Evolutionary conservation across 208 protist species (phyloP).

Genomic region (Wallacemonas sp.): DNA sequence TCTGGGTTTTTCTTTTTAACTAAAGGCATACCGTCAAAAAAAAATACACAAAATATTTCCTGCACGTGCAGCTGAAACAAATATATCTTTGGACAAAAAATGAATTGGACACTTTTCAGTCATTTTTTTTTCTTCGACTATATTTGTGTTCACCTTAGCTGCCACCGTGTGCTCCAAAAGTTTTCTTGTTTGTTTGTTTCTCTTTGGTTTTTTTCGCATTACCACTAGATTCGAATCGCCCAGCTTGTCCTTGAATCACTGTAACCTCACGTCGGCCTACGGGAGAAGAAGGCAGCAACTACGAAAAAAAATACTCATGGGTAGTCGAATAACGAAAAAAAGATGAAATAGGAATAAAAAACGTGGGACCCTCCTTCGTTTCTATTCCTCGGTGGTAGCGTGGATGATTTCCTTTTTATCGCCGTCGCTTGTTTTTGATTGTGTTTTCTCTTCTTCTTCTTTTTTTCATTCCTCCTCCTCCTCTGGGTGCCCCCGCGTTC

Average conservation of each 20-base stretch:
- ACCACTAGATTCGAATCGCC: background rate
- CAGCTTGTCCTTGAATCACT: background rate
- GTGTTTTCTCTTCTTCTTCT: conserved; percentile 27
- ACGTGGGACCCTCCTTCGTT: background rate
- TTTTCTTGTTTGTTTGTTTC: conserved; percentile 3
- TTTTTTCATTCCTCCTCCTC: background rate
- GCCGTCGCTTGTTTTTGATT: conserved; percentile 22
- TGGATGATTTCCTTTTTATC: conserved; percentile 25
- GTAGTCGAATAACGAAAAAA: background rate
- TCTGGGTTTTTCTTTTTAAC: too few relatives aligned
- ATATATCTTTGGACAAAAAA: background rate
- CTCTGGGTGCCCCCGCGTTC: background rate
- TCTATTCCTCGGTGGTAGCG: conserved; percentile 5
- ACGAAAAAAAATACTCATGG: conserved; percentile 15
- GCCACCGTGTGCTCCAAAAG: conserved; percentile 5
- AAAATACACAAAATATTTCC: conserved; percentile 5
- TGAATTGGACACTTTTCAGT: background rate
- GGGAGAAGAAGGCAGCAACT: conserved; percentile 1
- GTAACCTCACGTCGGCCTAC: too few relatives aligned
- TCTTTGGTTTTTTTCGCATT: conserved; percentile 11
- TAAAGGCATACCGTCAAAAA: conserved; percentile 11
- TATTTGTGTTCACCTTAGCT: too few relatives aligned
- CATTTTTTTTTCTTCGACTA: too few relatives aligned
- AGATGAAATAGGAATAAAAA: conserved; percentile 1
- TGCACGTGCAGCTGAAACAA: conserved; percentile 8